Base-by-base conservation (phyloP, 2,329 filamentous ascomycete species). In the Colletotrichum godetiae region DNA sequence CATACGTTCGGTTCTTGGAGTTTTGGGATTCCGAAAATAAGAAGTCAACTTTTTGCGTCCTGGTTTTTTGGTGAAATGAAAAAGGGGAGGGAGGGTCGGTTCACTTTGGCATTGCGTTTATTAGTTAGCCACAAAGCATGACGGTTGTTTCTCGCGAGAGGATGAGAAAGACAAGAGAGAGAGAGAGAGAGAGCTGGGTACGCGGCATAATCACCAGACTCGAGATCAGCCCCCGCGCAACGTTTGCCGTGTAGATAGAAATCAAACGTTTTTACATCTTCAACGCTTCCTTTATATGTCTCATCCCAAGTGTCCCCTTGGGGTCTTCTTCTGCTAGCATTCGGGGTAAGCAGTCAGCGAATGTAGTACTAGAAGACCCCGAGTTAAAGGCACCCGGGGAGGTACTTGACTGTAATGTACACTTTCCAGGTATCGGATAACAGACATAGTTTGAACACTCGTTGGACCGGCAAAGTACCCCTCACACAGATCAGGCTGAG, bases 11-110 rank as follows among this genome's bases (percentile, higher is more conserved):
- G 71, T 55, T 53, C 35, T 42, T 35, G 67, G 70, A 73, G 70
- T 73, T 73, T 49, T 59, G 65, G 67, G 52, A 62, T 57, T 37
- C 69, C 53, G n/a, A 46, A 59, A 53, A 31, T 29, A 8, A 13
- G 7, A 19, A 13, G 15, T 29, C 33, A 42, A 11, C 31, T 56
- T 53, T 53, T 10, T n/a, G 61, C n/a, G 7, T 59, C 27, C 27
- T n/a, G n/a, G 46, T 53, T 27, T 27, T 27, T n/a, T 42, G 29
- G 24, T 29, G 24, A 68, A 52, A 68, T 11, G n/a, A 64, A 49
- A 52, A 72, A 24, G 53, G 53, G 19, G 13, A 46, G 29, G 37
- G 63, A 19, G 35, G 1, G 8, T n/a, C 13, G 35, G 57, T 62
- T 53, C 19, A n/a, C 19, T 63, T 35, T 61, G 27, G 57, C 49